phyloP scores from a whole-genome alignment of 106 monocot species.

The Acorus gramineus region DNA sequence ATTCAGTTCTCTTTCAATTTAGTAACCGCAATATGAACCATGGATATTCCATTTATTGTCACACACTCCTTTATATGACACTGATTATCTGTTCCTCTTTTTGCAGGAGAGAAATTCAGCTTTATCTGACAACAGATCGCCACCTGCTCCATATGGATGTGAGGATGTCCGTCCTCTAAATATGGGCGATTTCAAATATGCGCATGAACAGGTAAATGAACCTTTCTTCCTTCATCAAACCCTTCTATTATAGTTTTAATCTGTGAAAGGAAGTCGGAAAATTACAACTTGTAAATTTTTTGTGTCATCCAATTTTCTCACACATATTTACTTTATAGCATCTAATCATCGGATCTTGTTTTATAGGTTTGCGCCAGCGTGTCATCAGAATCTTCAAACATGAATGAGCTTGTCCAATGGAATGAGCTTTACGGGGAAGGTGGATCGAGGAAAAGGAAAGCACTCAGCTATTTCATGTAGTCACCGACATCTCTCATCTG shows the following conservation, averaged over 20 bases:
- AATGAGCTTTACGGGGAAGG: constrained; percentile 60
- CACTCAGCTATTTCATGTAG: constrained; percentile 66
- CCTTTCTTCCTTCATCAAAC: neutral
- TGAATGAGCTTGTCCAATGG: constrained; percentile 56
- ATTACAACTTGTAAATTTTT: too few species aligned
- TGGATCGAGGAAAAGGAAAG: constrained; percentile 52
- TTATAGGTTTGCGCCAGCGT: constrained; percentile 50
- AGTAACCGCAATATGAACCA: too few species aligned
- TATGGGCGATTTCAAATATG: constrained; percentile 69
- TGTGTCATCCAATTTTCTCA: too few species aligned
- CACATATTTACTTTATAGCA: neutral
- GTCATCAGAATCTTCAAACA: constrained; percentile 45
- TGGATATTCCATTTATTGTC: too few species aligned
- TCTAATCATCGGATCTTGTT: neutral
- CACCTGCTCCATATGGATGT: constrained; percentile 34
- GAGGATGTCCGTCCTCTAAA: constrained; percentile 56
- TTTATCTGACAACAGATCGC: constrained; percentile 45
- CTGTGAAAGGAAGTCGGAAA: too few species aligned
- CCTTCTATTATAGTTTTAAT: neutral
- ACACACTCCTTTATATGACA: neutral
- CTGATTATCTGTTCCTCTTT: neutral
- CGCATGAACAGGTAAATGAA: constrained; percentile 73
- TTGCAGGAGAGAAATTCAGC: constrained; percentile 63
- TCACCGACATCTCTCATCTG: too few species aligned
- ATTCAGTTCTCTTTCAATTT: too few species aligned